A percentile compares a stretch with the other conserved stretches of the same genome.
phyloP scores from a whole-genome alignment of 108 stramenopile genomes.

The Nitzschia sp. region DNA sequence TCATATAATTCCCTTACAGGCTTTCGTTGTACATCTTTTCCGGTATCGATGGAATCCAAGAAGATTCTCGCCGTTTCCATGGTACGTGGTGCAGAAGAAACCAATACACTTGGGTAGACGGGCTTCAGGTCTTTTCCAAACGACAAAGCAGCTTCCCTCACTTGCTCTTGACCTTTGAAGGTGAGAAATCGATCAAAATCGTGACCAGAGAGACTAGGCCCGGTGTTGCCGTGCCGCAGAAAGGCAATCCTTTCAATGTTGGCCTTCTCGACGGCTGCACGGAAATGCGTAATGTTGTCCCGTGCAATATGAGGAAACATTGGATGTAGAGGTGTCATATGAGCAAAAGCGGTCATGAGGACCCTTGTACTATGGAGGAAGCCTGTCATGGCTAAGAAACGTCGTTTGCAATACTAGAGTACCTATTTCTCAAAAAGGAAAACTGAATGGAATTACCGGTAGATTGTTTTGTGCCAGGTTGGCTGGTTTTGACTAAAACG shows the following conservation, averaged over 20 bases:
- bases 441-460: no score
- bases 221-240: constrained; percentile 54
- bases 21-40: constrained; percentile 1
- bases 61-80: constrained; percentile 53
- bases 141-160: constrained; percentile 35
- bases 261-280: constrained; percentile 9
- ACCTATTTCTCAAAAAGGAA: no score
- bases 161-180: constrained; percentile 37
- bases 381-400: not conserved
- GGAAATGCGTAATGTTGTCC: constrained; percentile 1
- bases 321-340: not conserved
- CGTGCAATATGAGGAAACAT: not conserved
- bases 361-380: not conserved
- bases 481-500: no score
- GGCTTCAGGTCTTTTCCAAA: constrained; percentile 44
- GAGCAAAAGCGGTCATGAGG: constrained; percentile 3
- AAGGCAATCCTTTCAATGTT: constrained; percentile 37
- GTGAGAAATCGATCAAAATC: constrained; percentile 51
- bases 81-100: constrained; percentile 50
- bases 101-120: constrained; percentile 24
- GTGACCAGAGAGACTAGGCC: constrained; percentile 19
- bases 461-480: no score
- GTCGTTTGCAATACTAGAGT: no score
- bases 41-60: constrained; percentile 22
- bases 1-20: constrained; percentile 37